phyloP scores from a whole-genome alignment of 23 red algal genomes.

The Rhodosorus marinus region DNA sequence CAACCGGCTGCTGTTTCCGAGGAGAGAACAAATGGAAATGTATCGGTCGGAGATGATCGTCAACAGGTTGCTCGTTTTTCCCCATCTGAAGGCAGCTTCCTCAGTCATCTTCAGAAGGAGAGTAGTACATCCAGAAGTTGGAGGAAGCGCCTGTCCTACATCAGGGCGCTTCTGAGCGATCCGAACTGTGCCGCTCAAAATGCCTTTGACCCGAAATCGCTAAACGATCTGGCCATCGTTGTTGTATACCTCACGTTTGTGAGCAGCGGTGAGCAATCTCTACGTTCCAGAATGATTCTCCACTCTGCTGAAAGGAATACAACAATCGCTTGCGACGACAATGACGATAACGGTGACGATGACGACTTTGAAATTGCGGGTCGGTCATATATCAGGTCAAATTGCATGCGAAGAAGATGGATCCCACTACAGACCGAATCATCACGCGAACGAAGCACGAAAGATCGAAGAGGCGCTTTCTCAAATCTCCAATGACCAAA shows the following conservation, averaged over 20 bases:
- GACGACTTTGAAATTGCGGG: too few species aligned
- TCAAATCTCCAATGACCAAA: constrained; percentile 2
- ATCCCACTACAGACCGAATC: constrained; percentile 52
- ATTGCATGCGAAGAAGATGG: constrained; percentile 49
- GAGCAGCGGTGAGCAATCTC: too few species aligned
- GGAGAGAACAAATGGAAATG: background rate
- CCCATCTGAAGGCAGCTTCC: background rate
- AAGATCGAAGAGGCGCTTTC: constrained; percentile 19
- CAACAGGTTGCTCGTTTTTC: background rate
- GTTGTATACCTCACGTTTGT: constrained; percentile 51
- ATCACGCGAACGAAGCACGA: constrained; percentile 41
- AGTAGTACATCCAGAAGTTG: constrained; percentile 18
- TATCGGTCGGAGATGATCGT: background rate
- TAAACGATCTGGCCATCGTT: constrained; percentile 31
- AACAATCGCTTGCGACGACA: too few species aligned
- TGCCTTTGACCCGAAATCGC: constrained; percentile 13
- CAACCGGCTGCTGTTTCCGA: background rate
- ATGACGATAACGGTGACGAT: too few species aligned
- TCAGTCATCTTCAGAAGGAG: constrained; percentile 4
- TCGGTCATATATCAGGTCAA: too few species aligned
- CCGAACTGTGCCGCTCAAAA: constrained; percentile 1
- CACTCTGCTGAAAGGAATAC: too few species aligned
- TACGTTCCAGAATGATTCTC: too few species aligned
- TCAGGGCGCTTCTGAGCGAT: constrained; percentile 35
- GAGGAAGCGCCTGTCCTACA: constrained; percentile 24